These are phyloP conservation scores for Glebionis coronaria DNA, from an alignment of 129 eudicot genomes.

Conservation along the genomic window DNA sequence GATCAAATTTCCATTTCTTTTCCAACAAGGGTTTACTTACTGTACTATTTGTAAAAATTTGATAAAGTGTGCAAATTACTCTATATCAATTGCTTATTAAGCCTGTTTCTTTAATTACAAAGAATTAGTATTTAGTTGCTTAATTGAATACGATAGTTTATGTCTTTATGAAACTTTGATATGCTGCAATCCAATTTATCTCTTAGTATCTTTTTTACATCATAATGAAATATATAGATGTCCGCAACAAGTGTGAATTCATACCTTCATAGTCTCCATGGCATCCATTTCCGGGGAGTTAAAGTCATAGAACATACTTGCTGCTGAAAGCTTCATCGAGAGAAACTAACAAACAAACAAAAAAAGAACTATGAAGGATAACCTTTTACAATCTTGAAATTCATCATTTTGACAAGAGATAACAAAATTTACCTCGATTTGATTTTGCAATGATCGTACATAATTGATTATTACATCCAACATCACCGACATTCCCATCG, in stretches of 20 bases:
- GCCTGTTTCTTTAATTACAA: too few relatives aligned
- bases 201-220: background rate
- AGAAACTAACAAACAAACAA: slow-evolving; percentile 50
- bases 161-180: too few relatives aligned
- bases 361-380: background rate
- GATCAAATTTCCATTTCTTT: too few relatives aligned
- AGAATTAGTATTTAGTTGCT: too few relatives aligned
- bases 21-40: too few relatives aligned
- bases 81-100: too few relatives aligned
- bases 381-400: background rate
- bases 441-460: slow-evolving; percentile 77
- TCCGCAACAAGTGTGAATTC: background rate
- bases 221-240: background rate
- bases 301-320: slow-evolving; percentile 81
- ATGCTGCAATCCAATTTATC: too few relatives aligned
- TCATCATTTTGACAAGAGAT: background rate
- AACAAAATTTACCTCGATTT: slow-evolving; percentile 60
- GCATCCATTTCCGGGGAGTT: slow-evolving; percentile 78
- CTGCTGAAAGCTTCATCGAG: slow-evolving; percentile 94
- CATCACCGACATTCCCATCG: slow-evolving; percentile 98
- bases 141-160: too few relatives aligned
- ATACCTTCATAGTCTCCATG: slow-evolving; percentile 60
- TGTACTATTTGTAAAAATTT: too few relatives aligned
- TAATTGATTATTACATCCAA: slow-evolving; percentile 84
- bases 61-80: too few relatives aligned